These are phyloP conservation scores for Poa pratensis DNA, from an alignment of 176 grass and related monocot species.

Conservation along the genomic window DNA sequence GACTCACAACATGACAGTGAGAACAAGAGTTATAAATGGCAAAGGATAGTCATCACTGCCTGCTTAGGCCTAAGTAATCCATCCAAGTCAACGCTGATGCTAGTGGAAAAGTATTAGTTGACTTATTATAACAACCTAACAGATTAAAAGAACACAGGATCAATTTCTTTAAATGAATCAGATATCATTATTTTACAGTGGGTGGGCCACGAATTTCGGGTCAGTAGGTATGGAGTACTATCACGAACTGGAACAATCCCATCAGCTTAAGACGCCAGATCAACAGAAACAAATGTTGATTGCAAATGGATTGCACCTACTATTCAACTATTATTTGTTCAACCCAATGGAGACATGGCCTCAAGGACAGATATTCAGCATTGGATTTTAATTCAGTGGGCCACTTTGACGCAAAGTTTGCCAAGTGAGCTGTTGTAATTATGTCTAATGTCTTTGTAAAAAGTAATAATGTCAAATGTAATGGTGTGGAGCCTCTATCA, in stretches of 20 bases:
- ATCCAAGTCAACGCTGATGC: background rate
- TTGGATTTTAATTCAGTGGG: background rate
- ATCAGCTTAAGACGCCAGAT: background rate
- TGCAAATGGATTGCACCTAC: background rate
- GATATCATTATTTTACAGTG: background rate
- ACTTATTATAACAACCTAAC: background rate
- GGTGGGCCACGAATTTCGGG: background rate
- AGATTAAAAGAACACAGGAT: background rate
- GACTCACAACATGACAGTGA: conserved; percentile 4
- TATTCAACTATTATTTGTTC: conserved; percentile 16
- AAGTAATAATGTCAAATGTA: background rate
- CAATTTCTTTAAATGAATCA: conserved; percentile 13
- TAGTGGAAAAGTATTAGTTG: background rate
- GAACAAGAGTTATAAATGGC: background rate
- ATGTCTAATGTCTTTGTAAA: conserved; percentile 3
- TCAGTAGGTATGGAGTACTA: background rate
- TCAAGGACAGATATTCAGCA: background rate
- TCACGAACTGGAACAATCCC: background rate
- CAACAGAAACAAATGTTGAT: background rate
- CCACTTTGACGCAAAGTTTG: conserved; percentile 7
- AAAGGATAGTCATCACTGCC: background rate
- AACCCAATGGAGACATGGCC: background rate
- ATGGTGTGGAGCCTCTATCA: background rate
- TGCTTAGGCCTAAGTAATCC: background rate
- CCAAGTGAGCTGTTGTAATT: background rate